Conservation (phyloP, 441 rosid species). For the Gossypium gossypioides region DNA sequence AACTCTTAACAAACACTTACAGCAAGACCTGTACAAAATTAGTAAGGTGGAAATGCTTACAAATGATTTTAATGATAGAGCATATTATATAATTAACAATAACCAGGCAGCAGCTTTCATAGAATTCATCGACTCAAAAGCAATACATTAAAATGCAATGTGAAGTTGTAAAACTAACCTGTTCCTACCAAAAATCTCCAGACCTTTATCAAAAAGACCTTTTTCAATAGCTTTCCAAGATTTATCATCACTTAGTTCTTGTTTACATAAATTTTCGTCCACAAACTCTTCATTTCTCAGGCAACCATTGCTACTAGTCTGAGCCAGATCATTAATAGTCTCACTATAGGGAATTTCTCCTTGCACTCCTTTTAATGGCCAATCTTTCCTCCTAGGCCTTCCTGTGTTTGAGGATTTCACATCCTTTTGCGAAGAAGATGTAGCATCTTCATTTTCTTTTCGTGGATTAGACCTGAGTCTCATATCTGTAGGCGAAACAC, state of each 20-base stretch:
- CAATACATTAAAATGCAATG: neutral
- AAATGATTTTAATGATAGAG: neutral
- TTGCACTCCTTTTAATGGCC: constrained; percentile 25
- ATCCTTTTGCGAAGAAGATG: constrained; percentile 53
- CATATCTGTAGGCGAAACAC: constrained; percentile 26
- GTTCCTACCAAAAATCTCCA: constrained; percentile 90
- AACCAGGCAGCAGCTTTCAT: neutral
- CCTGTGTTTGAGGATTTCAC: constrained; percentile 40
- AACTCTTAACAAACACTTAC: neutral
- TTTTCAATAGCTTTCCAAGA: constrained; percentile 88
- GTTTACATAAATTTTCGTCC: constrained; percentile 48
- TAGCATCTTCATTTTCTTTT: constrained; percentile 74
- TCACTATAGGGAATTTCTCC: constrained; percentile 32
- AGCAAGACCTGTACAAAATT: neutral
- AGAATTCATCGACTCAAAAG: neutral
- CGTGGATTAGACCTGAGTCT: constrained; percentile 40
- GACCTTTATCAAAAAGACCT: constrained; percentile 82
- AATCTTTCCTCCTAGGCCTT: constrained; percentile 54
- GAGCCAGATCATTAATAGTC: constrained; percentile 35
- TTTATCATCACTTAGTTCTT: constrained; percentile 37
- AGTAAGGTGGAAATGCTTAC: neutral
- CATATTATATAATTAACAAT: neutral
- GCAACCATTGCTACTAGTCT: constrained; percentile 37
- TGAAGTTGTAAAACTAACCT: constrained; percentile 29
- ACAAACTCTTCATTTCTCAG: constrained; percentile 58